Evolutionary conservation across 352 stramenopile genomes (phyloP).

Genomic region (Pythium aquatile): DNA sequence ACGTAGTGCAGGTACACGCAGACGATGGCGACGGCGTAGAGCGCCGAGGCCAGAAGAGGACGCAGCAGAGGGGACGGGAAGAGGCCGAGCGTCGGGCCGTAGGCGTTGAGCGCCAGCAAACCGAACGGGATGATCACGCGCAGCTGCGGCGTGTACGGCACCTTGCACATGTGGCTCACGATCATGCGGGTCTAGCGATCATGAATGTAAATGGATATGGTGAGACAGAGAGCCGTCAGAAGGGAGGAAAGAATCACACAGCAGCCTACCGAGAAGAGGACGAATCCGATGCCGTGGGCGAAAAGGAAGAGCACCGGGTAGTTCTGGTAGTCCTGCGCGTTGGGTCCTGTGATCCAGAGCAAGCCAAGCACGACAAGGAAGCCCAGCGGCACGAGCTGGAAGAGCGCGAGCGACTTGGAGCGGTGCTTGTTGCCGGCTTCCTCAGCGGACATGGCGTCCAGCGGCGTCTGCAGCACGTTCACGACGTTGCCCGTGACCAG

Average conservation of each 20-base stretch:
- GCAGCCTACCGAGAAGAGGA: slow-evolving; percentile 73
- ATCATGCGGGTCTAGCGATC: slow-evolving; percentile 80
- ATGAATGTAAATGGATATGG: not conserved
- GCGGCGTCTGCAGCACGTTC: slow-evolving; percentile 62
- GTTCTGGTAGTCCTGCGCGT: slow-evolving; percentile 55
- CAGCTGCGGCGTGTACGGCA: slow-evolving; percentile 78
- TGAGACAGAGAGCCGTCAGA: no score
- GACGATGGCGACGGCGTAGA: slow-evolving; percentile 77
- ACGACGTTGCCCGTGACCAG: slow-evolving; percentile 72
- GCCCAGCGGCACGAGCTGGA: slow-evolving; percentile 71
- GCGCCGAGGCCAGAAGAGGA: slow-evolving; percentile 60
- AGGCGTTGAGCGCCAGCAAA: slow-evolving; percentile 74
- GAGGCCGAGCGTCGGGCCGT: slow-evolving; percentile 48
- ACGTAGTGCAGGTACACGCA: slow-evolving; percentile 83
- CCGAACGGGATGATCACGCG: slow-evolving; percentile 79
- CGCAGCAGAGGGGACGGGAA: slow-evolving; percentile 49
- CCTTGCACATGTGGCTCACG: slow-evolving; percentile 89
- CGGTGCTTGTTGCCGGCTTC: slow-evolving; percentile 86
- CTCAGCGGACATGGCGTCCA: slow-evolving; percentile 51
- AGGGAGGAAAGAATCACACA: no score
- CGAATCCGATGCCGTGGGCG: slow-evolving; percentile 77
- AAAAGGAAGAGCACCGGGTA: slow-evolving; percentile 82
- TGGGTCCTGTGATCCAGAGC: slow-evolving; percentile 73
- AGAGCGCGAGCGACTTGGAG: slow-evolving; percentile 71
- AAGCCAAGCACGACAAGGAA: slow-evolving; percentile 57